Percentiles rank a stretch among this genome's conserved stretches.
phyloP scores from a whole-genome alignment of 805 yeast species.

The Grigorovia jiainica region DNA sequence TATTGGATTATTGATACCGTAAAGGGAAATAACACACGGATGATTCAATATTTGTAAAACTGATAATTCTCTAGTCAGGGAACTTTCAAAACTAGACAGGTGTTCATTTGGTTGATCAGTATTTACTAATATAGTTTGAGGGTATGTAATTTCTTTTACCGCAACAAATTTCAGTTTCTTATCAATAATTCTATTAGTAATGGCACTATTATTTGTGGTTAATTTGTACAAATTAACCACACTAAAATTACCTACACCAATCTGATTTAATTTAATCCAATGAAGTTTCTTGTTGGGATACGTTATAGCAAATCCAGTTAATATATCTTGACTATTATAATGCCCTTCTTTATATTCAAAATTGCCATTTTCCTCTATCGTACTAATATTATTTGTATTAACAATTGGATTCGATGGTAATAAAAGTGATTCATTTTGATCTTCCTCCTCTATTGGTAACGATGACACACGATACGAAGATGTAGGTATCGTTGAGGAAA shows the following conservation, averaged over 20 bases:
- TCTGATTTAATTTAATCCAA: constrained; percentile 33
- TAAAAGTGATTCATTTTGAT: not conserved
- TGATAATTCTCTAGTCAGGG: constrained; percentile 64
- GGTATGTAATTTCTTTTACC: constrained; percentile 50
- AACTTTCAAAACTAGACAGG: constrained; percentile 46
- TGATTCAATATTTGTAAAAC: constrained; percentile 50
- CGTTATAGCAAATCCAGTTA: constrained; percentile 14
- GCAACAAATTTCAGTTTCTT: constrained; percentile 39
- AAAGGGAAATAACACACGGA: constrained; percentile 58
- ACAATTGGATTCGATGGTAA: not conserved
- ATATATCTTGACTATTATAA: constrained; percentile 6
- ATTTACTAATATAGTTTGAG: constrained; percentile 22
- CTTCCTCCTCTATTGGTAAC: constrained; percentile 18
- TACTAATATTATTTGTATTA: not conserved
- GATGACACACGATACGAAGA: constrained; percentile 19
- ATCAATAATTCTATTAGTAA: not conserved
- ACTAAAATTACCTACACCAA: constrained; percentile 67
- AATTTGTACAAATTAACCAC: constrained; percentile 44
- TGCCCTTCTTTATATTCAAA: not conserved
- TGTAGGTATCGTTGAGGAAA: constrained; percentile 13
- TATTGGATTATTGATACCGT: constrained; percentile 35
- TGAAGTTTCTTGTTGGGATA: constrained; percentile 9
- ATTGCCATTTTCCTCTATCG: not conserved
- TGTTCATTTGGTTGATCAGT: constrained; percentile 31
- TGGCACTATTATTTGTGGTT: constrained; percentile 9